Evolutionary conservation across 2,329 filamentous ascomycete genomes (phyloP), one percentile per base, ranked within the genome.

Genomic region (Sclerotinia minor): DNA sequence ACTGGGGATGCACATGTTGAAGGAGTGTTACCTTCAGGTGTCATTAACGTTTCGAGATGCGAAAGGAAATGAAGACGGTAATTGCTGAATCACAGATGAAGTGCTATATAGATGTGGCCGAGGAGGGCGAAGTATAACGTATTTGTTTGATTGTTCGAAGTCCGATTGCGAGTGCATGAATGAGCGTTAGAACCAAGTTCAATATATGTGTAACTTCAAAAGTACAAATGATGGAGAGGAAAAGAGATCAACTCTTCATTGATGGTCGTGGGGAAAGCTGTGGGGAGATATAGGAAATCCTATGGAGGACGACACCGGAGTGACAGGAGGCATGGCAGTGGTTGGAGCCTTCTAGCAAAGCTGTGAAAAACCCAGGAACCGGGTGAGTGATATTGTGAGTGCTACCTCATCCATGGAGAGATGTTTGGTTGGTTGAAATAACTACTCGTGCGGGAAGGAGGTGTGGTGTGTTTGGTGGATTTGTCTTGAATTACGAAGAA

Each of bases 161-260:
- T 65, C 44, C 24, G 64, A 65, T 47, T 49, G 64, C 52, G 52
- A 38, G 64, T 59, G 64, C 64, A 65, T 65, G 64, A 65, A 65
- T 64, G 61, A 53, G 49, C 17, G 49, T 47, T 59, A 26, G n/a
- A 65, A 38, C 24, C 45, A 50, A 59, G 17, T n/a, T 44, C 50
- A 24, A 15, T 26, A 21, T 61, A n/a, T 49, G 64, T 59, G 64
- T 65, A 65, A 65, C 53, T 50, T 50, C 53, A 57, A 57, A 57
- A 65, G 53, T 61, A 50, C 32, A 59, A 47, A 50, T 38, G 29
- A 57, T 59, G 41, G 45, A 59, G 35, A 59, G 53, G 53, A 55
- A 59, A 57, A 35, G 29, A 58, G 29, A 24, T 44, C n/a, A 59
- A 35, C 32, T 57, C 53, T 65, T 50, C 64, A 59, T 59, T 65